phyloP scores from a whole-genome alignment of 768 basidiomycete species.

The Tricholoma sp. region DNA sequence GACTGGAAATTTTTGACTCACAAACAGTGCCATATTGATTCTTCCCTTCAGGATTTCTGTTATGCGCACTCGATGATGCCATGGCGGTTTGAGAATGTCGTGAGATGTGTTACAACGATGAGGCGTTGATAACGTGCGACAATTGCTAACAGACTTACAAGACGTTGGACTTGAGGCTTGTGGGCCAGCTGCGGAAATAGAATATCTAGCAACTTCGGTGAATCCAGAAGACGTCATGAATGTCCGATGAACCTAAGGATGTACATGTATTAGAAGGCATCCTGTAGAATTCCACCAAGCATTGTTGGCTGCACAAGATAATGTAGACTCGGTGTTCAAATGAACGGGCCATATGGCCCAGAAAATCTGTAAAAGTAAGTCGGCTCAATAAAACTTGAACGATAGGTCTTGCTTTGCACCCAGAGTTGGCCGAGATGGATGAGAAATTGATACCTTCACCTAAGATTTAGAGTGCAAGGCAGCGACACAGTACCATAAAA shows the following conservation, averaged over 20 bases:
- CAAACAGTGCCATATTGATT: slow-evolving; percentile 17
- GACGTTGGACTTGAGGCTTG: background rate
- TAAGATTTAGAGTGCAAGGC: background rate
- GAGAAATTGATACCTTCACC: background rate
- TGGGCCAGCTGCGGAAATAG: background rate
- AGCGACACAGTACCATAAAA: background rate
- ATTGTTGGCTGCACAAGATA: background rate
- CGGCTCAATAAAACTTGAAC: too few species aligned
- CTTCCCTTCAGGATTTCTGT: slow-evolving; percentile 15
- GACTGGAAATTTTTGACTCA: slow-evolving; percentile 4
- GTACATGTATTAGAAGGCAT: background rate
- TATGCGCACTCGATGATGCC: slow-evolving; percentile 1
- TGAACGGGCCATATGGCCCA: too few species aligned
- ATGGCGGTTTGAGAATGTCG: background rate
- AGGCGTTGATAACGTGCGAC: background rate
- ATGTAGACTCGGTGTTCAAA: too few species aligned
- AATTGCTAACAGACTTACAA: background rate
- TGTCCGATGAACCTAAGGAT: background rate
- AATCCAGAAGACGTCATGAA: background rate
- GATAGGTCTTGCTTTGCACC: background rate
- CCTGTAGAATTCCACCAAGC: background rate
- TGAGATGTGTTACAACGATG: background rate
- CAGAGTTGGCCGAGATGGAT: background rate
- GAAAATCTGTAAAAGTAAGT: too few species aligned
- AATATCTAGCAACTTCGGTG: background rate